A percentile compares a stretch with the other conserved stretches of the same genome.
These are phyloP conservation scores for Yarrowia osloensis DNA, from an alignment of 805 yeast species.

Conservation along the genomic window DNA sequence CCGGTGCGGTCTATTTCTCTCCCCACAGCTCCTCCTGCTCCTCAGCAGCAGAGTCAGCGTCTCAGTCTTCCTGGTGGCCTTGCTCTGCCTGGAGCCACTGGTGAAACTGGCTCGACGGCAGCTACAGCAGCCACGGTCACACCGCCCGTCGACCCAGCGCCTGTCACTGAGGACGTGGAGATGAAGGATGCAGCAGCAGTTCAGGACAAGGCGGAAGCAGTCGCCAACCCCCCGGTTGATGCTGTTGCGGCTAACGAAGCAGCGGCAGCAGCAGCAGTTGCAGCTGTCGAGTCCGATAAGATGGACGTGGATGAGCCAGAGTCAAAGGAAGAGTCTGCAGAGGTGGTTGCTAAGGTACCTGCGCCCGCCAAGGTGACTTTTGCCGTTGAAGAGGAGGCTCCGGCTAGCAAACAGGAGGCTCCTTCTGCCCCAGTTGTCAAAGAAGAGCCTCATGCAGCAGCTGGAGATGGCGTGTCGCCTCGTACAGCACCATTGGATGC, in stretches of 20 bases:
- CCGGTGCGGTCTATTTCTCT: constrained; percentile 16
- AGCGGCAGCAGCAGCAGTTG: constrained; percentile 16
- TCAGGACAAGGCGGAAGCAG: background rate
- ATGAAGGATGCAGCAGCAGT: background rate
- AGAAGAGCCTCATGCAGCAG: background rate
- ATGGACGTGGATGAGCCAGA: constrained; percentile 5
- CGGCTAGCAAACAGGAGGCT: background rate
- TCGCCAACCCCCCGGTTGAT: background rate
- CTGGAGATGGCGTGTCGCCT: background rate
- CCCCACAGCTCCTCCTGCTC: background rate
- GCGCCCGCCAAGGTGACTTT: background rate
- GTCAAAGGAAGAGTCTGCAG: background rate
- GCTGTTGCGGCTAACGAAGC: background rate
- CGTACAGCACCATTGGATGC: background rate
- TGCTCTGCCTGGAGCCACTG: background rate
- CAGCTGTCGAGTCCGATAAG: background rate
- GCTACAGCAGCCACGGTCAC: background rate
- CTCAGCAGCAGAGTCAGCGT: constrained; percentile 3
- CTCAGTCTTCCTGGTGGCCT: constrained; percentile 10
- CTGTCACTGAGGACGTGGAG: background rate
- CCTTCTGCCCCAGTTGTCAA: background rate
- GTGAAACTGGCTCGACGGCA: background rate
- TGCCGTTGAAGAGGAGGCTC: background rate
- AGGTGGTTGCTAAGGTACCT: background rate
- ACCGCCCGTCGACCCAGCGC: background rate